phyloP scores from a whole-genome alignment of 169 alveolate species.

The Eimeria nieschulzi region DNA sequence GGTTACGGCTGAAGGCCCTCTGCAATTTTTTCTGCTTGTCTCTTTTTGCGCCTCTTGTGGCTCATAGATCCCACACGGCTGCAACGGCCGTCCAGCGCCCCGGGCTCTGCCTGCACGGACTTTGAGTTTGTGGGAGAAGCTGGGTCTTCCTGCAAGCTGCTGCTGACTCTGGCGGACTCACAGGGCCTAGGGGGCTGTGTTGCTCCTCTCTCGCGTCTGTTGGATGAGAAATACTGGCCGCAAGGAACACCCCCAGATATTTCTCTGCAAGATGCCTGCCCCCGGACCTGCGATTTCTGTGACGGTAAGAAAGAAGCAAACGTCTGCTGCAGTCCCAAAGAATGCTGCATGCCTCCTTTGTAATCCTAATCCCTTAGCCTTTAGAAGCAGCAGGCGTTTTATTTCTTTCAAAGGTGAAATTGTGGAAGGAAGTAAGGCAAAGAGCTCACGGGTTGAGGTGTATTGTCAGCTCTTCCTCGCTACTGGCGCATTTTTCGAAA shows the following conservation, averaged over 20 bases:
- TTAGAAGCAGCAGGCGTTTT: too few species aligned
- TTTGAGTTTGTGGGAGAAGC: constrained; percentile 65
- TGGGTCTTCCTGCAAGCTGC: constrained; percentile 52
- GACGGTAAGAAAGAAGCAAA: constrained; percentile 25
- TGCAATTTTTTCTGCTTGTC: too few species aligned
- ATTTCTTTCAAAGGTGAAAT: too few species aligned
- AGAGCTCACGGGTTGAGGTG: too few species aligned
- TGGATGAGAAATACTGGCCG: constrained; percentile 58
- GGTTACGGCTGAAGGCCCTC: too few species aligned
- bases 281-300: constrained; percentile 55
- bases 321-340: too few species aligned
- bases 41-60: not conserved
- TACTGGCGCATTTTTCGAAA: too few species aligned
- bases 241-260: constrained; percentile 52
- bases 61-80: constrained; percentile 56
- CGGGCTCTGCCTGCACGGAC: constrained; percentile 60
- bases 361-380: too few species aligned
- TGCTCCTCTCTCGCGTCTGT: constrained; percentile 40
- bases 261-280: constrained; percentile 51
- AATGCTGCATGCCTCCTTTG: too few species aligned
- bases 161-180: constrained; percentile 53
- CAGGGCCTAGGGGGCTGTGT: constrained; percentile 57
- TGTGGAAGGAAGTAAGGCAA: too few species aligned
- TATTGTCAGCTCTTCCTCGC: too few species aligned
- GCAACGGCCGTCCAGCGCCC: constrained; percentile 46